Evolutionary conservation across 352 stramenopile genomes (phyloP), one percentile per base, ranked within the genome.

Genomic region (Pythium utonaiense): DNA sequence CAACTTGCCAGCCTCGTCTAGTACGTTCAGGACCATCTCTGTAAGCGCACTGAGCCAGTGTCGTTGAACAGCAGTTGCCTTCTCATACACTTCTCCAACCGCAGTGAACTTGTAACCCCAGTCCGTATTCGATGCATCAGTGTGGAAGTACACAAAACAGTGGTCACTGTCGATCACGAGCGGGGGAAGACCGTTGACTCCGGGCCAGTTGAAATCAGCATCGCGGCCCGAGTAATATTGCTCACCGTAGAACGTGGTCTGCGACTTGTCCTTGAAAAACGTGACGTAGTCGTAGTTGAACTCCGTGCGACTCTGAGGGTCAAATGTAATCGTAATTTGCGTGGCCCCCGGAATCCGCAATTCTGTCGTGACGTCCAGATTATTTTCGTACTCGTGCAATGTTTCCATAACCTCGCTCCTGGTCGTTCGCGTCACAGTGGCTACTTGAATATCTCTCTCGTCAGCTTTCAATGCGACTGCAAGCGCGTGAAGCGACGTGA

Each of bases 251-350:
- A 70, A 83, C 22, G 79, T 69, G 17, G 64, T 67, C 65, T 83
- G 74, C 5, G 59, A 63, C 34, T 72, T 71, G 50, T 93, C 75
- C 45, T 90, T 91, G 60, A 77, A 93, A 57, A 97, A 96, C 16
- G 80, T 93, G 24, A 96, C 62, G 57, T 93, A 96, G 58, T 97
- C 90, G 60, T 96, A 96, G 53, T 89, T 91, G 27, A 74, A 73
- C 62, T 97, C 90, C 6, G 87, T 96, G 52, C 83, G 73, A 6
- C 69, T 91, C 40, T 66, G 71, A 19, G 83, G 42, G 47, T 97
- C 89, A 53, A 97, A 97, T 6, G 74, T 82, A 24, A 97, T 84
- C 25, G 78, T 73, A 24, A 97, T 89, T 30, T 64, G 67, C 8
- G 57, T 77, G 27, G 89, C 88, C 14, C 89, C 88, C 40, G 78